Evolutionary conservation across 2,329 filamentous ascomycete species (phyloP).

Genomic region (Lecanicillium sp.): DNA sequence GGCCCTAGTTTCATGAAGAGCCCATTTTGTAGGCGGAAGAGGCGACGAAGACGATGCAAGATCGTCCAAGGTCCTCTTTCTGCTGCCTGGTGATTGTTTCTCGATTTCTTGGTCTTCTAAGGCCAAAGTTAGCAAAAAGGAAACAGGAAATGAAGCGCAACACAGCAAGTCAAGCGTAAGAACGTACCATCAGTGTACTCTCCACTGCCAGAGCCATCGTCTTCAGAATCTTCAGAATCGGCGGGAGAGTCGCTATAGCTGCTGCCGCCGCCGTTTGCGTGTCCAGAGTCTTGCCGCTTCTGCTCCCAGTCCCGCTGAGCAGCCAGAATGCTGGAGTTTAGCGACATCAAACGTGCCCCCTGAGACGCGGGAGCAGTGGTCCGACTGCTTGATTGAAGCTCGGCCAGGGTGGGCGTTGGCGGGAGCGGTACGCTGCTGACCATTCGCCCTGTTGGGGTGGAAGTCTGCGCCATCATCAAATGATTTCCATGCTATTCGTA

Average conservation of each 20-base stretch:
- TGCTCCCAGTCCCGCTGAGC: constrained; percentile 23
- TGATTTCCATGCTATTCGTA: no score
- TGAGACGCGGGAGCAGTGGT: neutral
- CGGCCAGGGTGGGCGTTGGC: neutral
- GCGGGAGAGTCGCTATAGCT: constrained; percentile 1
- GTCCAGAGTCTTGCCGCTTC: neutral
- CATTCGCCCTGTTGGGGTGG: no score
- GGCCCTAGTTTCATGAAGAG: no score
- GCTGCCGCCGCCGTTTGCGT: no score
- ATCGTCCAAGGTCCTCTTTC: no score
- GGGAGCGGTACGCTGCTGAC: constrained; percentile 2
- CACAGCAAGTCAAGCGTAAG: no score
- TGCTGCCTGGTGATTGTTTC: no score
- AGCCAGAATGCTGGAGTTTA: constrained; percentile 16
- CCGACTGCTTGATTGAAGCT: neutral
- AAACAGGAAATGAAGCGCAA: no score
- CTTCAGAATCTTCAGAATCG: constrained; percentile 19
- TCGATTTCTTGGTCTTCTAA: no score
- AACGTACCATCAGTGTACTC: neutral
- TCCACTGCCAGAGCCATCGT: neutral
- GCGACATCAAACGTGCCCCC: neutral
- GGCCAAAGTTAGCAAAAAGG: no score
- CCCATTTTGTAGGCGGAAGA: no score
- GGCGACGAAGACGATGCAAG: no score
- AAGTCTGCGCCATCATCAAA: neutral